Evolutionary conservation across 208 protist species (phyloP), one percentile per base, ranked within the genome.

Genomic region (Leishmania martiniquensis): DNA sequence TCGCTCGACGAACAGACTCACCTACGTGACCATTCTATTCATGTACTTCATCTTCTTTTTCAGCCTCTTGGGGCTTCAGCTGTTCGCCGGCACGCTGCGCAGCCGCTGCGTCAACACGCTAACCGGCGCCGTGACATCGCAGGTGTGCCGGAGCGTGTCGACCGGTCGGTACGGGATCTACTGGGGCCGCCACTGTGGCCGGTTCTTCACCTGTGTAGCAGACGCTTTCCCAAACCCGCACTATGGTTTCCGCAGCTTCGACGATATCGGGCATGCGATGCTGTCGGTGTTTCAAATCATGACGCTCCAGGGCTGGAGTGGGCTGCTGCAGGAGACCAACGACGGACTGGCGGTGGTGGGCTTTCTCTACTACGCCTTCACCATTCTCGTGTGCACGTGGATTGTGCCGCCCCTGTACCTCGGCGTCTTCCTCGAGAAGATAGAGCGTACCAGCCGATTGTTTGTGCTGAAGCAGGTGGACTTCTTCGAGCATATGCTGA

Each of bases 41-140:
- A 57, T 93, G 15, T 97, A 94, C 84, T 93, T 94, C 77, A 81
- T 98, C 62, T 97, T 96, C 85, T 94, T 97, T 75, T 98, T 98
- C 80, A 90, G 85, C 15, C 79, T 97, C 32, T 69, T 98, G 34
- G 96, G 94, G 32, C 74, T 97, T 34, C 94, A 97, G 81, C 77
- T 97, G 49, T 98, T 97, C 70, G 75, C 62, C n/a, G 93, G 94
- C 22, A 84, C 75, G 45, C 81, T 98, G 66, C 90, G 90, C 79
- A 78, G 86, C 76, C 93, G 93, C 75, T 98, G 96, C 82, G 89
- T 97, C 60, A 91, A 83, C 77, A 76, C 76, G 59, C 49, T 93
- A 44, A 90, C 90, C n/a, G 85, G 83, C 25, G 72, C 29, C 13
- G 81, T 86, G 44, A 96, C 89, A 9, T 73, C 76, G 39, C 84